A percentile compares a stretch with the other conserved stretches of the same genome.
phyloP scores from a whole-genome alignment of 257 asterid genomes.

The Sherardia arvensis region DNA sequence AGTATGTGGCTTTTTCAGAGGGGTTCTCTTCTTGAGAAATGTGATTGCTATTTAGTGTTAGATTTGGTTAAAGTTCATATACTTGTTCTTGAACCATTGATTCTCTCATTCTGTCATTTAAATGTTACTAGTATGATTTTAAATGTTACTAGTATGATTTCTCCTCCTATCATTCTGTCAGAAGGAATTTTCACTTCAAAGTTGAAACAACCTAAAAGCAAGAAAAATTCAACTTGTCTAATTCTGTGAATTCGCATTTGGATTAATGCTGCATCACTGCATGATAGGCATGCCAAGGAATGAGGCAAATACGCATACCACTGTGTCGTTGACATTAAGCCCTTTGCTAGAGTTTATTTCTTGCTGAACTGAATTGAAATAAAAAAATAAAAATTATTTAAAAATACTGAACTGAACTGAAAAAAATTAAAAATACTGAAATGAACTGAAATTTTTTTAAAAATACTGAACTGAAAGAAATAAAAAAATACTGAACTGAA shows the following conservation, averaged over 20 bases:
- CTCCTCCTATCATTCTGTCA: not conserved
- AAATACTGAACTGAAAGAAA: too few relatives aligned
- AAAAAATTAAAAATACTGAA: too few relatives aligned
- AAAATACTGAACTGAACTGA: too few relatives aligned
- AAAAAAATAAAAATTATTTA: too few relatives aligned
- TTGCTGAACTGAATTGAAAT: not conserved
- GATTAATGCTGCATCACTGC: not conserved
- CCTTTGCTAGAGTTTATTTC: too few relatives aligned
- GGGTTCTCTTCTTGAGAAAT: constrained; percentile 3
- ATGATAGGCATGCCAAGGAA: not conserved
- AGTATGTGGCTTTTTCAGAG: constrained; percentile 2
- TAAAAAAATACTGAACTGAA: too few relatives aligned
- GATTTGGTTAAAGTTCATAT: not conserved
- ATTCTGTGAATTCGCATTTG: too few relatives aligned
- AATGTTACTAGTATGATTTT: not conserved
- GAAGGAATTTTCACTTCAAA: not conserved
- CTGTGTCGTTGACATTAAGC: not conserved
- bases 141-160: not conserved
- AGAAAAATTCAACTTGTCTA: too few relatives aligned
- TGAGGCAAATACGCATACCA: not conserved
- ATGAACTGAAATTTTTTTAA: too few relatives aligned
- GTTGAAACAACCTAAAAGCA: too few relatives aligned
- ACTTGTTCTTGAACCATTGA: not conserved
- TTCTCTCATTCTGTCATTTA: not conserved
- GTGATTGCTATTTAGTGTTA: not conserved